Percentiles rank a stretch among this genome's conserved stretches.
These are phyloP conservation scores for Chaetoceros tenuissimus DNA, from an alignment of 108 stramenopile genomes.

Conservation along the genomic window DNA sequence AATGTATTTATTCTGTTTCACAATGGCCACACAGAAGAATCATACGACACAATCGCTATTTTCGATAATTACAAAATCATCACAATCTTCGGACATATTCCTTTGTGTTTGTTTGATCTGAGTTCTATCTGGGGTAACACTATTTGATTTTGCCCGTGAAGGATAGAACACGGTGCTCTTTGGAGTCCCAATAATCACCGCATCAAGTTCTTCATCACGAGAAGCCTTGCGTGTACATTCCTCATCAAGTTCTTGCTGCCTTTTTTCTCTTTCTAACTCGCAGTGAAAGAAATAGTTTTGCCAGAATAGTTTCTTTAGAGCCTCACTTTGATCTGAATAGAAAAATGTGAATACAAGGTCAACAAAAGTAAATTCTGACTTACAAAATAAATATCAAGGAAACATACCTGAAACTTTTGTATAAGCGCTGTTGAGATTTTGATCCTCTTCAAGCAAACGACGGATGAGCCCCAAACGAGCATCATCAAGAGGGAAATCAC, in stretches of 20 bases:
- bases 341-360: background rate
- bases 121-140: too few species aligned
- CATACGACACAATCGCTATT: too few species aligned
- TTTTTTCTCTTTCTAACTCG: slow-evolving; percentile 17
- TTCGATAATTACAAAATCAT: too few species aligned
- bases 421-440: slow-evolving; percentile 12
- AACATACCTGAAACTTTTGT: background rate
- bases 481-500: slow-evolving; percentile 21
- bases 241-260: background rate
- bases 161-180: background rate
- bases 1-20: too few species aligned
- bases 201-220: background rate
- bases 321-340: slow-evolving; percentile 6
- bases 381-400: background rate
- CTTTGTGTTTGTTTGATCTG: too few species aligned
- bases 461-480: slow-evolving; percentile 30
- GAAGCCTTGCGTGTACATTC: background rate
- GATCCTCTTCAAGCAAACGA: slow-evolving; percentile 36
- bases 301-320: slow-evolving; percentile 37
- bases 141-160: too few species aligned
- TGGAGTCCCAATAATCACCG: background rate
- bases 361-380: background rate
- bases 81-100: too few species aligned
- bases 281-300: slow-evolving; percentile 51
- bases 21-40: too few species aligned